Conservation (phyloP, 805 yeast species). For the Ogataea sp. region DNA sequence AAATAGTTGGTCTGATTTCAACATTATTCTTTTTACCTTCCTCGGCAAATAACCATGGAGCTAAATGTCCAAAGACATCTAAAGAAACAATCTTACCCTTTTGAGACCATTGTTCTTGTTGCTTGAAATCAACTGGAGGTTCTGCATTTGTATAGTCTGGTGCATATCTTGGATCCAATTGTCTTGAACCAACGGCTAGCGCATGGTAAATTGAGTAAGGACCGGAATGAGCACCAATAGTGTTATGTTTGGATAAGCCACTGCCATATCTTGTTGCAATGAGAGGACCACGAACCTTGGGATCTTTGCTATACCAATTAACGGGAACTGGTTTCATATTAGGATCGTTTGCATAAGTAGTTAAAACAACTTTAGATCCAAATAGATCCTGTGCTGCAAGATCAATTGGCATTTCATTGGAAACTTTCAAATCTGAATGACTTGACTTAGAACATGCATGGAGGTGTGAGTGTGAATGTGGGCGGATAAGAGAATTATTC, state of each 20-base stretch:
- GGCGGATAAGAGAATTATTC: background rate
- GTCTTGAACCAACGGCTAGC: slow-evolving; percentile 53
- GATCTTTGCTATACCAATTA: slow-evolving; percentile 45
- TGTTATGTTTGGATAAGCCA: slow-evolving; percentile 47
- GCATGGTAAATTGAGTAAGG: slow-evolving; percentile 61
- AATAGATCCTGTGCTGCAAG: slow-evolving; percentile 15
- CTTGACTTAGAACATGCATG: too few species aligned
- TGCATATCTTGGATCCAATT: slow-evolving; percentile 40
- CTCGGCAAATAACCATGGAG: slow-evolving; percentile 50
- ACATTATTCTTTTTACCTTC: slow-evolving; percentile 36
- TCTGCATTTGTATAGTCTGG: slow-evolving; percentile 59
- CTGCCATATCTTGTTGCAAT: slow-evolving; percentile 43
- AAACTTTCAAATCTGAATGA: background rate
- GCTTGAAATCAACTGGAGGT: slow-evolving; percentile 49
- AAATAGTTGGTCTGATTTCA: slow-evolving; percentile 56
- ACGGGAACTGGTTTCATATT: slow-evolving; percentile 40
- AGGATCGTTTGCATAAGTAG: slow-evolving; percentile 47
- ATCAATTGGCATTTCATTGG: slow-evolving; percentile 12
- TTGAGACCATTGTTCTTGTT: slow-evolving; percentile 49
- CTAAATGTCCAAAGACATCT: slow-evolving; percentile 62
- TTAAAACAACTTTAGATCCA: slow-evolving; percentile 30
- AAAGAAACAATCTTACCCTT: slow-evolving; percentile 50
- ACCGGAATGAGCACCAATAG: slow-evolving; percentile 61
- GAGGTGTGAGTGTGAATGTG: background rate
- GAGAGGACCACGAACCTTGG: slow-evolving; percentile 46